phyloP scores from a whole-genome alignment of 2,329 filamentous ascomycete species.

The Stagonosporopsis cucurbitacearum region DNA sequence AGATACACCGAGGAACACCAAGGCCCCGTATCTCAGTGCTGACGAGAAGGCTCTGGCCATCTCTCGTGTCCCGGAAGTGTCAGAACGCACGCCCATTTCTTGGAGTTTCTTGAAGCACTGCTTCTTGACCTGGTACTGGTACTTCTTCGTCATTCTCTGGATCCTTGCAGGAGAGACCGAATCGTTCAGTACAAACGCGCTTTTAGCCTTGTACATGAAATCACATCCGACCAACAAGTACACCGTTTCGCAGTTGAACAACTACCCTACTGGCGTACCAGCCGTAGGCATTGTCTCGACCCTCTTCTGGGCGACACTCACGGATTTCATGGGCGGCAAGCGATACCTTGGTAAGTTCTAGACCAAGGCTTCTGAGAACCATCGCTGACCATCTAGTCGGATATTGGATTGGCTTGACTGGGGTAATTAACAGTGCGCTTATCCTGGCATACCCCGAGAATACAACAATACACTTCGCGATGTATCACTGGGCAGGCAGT shows the following conservation, averaged over 20 bases:
- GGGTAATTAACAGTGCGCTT: conserved; percentile 67
- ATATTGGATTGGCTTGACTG: conserved; percentile 70
- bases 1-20: conserved; percentile 53
- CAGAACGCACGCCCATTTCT: conserved; percentile 55
- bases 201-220: conserved; percentile 61
- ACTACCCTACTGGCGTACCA: conserved; percentile 61
- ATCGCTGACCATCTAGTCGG: conserved; percentile 30
- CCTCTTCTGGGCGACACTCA: conserved; percentile 72
- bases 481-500: conserved; percentile 73
- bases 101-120: conserved; percentile 61
- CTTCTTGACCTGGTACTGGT: conserved; percentile 68
- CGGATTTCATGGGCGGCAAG: conserved; percentile 68
- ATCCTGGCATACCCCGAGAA: conserved; percentile 61
- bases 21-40: conserved; percentile 52
- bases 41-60: conserved; percentile 53
- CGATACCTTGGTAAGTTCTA: conserved; percentile 61
- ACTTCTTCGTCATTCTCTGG: conserved; percentile 71
- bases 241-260: conserved; percentile 58
- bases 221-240: conserved; percentile 54
- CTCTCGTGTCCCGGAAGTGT: conserved; percentile 53
- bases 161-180: conserved; percentile 75
- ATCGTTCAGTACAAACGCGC: conserved; percentile 70
- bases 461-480: conserved; percentile 65
- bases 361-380: background rate
- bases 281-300: conserved; percentile 63